Conservation (phyloP, 352 stramenopile species). For the Phytophthora pini region DNA sequence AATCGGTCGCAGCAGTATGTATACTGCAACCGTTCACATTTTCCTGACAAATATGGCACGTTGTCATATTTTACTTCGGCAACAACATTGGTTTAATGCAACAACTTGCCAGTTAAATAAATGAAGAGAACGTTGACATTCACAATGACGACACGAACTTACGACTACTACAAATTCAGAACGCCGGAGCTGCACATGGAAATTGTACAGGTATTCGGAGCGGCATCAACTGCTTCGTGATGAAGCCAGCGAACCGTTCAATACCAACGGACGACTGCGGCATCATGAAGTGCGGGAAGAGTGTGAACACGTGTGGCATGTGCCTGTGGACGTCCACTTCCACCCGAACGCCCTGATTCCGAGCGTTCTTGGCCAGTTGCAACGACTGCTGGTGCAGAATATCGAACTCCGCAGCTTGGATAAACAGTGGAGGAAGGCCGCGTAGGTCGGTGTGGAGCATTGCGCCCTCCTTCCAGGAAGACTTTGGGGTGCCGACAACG, state of each 20-base stretch:
- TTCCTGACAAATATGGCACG: too few species aligned
- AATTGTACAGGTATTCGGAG: slow-evolving; percentile 32
- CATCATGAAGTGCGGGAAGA: slow-evolving; percentile 55
- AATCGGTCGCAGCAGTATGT: too few species aligned
- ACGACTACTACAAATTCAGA: slow-evolving; percentile 13
- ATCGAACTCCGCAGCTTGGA: slow-evolving; percentile 58
- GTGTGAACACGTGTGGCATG: slow-evolving; percentile 73
- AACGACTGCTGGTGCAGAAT: slow-evolving; percentile 53
- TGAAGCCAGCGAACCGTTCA: slow-evolving; percentile 49
- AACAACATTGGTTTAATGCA: too few species aligned
- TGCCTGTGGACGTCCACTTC: slow-evolving; percentile 57
- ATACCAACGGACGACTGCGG: slow-evolving; percentile 56
- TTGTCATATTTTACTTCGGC: too few species aligned
- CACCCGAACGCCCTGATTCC: slow-evolving; percentile 33
- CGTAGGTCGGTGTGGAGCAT: slow-evolving; percentile 51
- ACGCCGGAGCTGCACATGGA: slow-evolving; percentile 26
- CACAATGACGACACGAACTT: neutral
- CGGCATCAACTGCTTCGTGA: slow-evolving; percentile 34
- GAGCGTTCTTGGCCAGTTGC: slow-evolving; percentile 41
- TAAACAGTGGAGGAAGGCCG: slow-evolving; percentile 47
- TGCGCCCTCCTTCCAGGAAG: slow-evolving; percentile 45
- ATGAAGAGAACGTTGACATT: too few species aligned
- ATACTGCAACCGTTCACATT: too few species aligned
- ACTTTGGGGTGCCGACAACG: slow-evolving; percentile 10
- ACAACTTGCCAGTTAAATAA: neutral